Percentiles rank a stretch among this genome's conserved stretches.
phyloP scores from a whole-genome alignment of 768 basidiomycete species.

The Gymnopilus junonius region DNA sequence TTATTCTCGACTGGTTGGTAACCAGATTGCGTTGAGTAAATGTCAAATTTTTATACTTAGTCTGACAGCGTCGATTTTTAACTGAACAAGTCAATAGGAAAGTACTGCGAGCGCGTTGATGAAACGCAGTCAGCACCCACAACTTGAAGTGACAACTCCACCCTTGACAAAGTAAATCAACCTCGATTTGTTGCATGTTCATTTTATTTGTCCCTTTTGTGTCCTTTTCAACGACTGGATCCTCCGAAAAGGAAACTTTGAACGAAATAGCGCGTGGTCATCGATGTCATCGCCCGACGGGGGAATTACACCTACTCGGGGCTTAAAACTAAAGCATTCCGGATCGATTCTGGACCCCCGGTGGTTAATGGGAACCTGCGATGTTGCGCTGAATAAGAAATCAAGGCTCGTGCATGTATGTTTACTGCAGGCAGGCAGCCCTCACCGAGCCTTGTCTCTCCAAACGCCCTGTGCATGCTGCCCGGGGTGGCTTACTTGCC shows the following conservation, averaged over 20 bases:
- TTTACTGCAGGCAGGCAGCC: background rate
- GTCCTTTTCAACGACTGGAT: background rate
- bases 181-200: slow-evolving; percentile 6
- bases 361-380: background rate
- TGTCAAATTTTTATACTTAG: background rate
- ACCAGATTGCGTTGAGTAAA: background rate
- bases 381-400: background rate
- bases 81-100: background rate
- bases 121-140: too few relatives aligned
- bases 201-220: background rate
- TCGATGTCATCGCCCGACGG: background rate
- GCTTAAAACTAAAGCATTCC: background rate
- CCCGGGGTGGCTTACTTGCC: background rate
- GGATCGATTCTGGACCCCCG: too few relatives aligned
- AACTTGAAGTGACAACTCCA: too few relatives aligned
- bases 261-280: background rate
- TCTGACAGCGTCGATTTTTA: background rate
- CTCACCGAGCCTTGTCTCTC: background rate
- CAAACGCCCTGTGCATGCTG: background rate
- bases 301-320: background rate
- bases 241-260: slow-evolving; percentile 6
- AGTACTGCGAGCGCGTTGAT: slow-evolving; percentile 6
- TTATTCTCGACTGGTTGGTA: background rate
- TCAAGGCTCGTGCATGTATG: background rate
- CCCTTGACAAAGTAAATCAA: background rate